These are phyloP conservation scores for Solanum paucissectum DNA, from an alignment of 257 asterid genomes.

Conservation along the genomic window DNA sequence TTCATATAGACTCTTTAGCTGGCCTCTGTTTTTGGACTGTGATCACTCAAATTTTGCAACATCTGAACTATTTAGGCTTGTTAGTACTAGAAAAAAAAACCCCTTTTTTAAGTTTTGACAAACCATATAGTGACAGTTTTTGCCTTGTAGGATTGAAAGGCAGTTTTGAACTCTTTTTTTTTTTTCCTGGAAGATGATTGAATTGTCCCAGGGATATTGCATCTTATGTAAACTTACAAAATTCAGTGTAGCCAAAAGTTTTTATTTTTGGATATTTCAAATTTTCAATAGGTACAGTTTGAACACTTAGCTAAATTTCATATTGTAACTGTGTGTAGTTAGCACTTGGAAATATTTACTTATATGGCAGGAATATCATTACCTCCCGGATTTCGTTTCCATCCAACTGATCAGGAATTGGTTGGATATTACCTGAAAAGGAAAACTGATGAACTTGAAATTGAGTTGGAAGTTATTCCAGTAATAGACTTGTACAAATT, in stretches of 20 bases:
- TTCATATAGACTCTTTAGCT: neutral
- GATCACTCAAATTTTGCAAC: neutral
- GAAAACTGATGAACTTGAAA: conserved; percentile 40
- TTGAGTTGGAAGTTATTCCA: conserved; percentile 43
- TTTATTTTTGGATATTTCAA: conserved; percentile 43
- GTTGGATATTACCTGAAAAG: conserved; percentile 42
- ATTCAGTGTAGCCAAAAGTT: conserved; percentile 24
- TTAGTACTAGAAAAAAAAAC: neutral
- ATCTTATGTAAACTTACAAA: conserved; percentile 14
- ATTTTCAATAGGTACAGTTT: conserved; percentile 25
- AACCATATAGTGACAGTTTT: neutral
- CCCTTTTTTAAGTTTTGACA: neutral
- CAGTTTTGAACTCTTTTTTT: neutral
- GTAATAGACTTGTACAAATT: conserved; percentile 35
- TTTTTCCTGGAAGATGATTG: conserved; percentile 21
- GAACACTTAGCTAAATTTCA: conserved; percentile 8
- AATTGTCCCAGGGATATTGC: conserved; percentile 15
- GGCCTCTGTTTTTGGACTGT: neutral
- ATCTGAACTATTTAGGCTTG: neutral
- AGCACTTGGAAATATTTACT: neutral
- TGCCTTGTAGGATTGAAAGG: neutral
- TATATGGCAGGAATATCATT: conserved; percentile 32
- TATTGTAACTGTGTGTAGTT: neutral
- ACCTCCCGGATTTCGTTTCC: conserved; percentile 52
- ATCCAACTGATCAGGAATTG: conserved; percentile 43